phyloP scores from a whole-genome alignment of 2,329 filamentous ascomycete species.

The Penicillium sp. region DNA sequence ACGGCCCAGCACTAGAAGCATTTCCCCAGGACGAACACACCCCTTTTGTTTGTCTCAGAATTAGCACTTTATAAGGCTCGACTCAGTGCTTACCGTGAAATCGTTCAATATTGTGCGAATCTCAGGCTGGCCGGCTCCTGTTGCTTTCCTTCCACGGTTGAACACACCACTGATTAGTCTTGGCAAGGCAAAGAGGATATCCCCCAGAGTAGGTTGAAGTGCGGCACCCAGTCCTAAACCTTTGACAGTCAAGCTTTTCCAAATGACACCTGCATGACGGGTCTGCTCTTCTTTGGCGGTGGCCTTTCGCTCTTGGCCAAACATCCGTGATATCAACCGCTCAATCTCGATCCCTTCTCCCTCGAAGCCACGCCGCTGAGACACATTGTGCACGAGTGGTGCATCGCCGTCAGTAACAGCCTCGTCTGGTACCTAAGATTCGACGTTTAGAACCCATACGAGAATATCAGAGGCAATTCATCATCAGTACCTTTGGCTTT shows the following conservation, averaged over 20 bases:
- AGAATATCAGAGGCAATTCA: no score
- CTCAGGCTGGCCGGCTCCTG: constrained; percentile 39
- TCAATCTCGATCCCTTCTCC: constrained; percentile 30
- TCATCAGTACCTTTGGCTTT: no score
- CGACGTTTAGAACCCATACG: no score
- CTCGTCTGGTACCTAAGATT: neutral
- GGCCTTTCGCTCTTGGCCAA: constrained; percentile 58
- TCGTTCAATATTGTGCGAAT: constrained; percentile 62
- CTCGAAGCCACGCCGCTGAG: constrained; percentile 23
- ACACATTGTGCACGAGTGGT: constrained; percentile 17
- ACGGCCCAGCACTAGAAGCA: constrained; percentile 39
- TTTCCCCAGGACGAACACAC: constrained; percentile 38
- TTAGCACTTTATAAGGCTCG: neutral
- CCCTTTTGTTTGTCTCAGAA: constrained; percentile 27
- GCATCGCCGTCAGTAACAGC: constrained; percentile 7
- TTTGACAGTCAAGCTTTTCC: constrained; percentile 64
- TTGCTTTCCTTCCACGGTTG: constrained; percentile 28
- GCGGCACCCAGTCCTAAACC: constrained; percentile 62
- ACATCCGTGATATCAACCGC: constrained; percentile 63
- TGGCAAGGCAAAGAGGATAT: constrained; percentile 49
- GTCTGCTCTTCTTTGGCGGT: constrained; percentile 65
- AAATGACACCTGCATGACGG: constrained; percentile 63
- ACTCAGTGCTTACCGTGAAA: constrained; percentile 42
- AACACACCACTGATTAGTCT: constrained; percentile 45
- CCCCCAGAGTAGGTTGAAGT: constrained; percentile 52